A percentile compares a stretch with the other conserved stretches of the same genome.
Evolutionary conservation across 2,329 filamentous ascomycete genomes (phyloP).

Genomic region (Leptographium procerum): DNA sequence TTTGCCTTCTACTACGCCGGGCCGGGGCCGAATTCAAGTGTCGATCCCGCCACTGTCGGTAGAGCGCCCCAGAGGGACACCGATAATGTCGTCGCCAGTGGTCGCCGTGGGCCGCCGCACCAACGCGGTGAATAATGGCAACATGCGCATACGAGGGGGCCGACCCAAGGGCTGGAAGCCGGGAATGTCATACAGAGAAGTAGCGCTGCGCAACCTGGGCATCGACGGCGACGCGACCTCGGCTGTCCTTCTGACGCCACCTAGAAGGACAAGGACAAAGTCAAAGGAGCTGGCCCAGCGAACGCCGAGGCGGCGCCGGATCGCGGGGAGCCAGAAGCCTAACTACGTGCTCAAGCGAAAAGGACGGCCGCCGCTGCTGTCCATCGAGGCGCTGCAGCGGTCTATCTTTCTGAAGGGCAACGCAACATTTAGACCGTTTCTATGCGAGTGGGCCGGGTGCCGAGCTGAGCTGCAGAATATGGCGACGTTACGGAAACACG

Average conservation of each 20-base stretch:
- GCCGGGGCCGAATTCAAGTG: not conserved
- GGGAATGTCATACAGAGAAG: conserved; percentile 20
- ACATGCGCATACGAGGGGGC: conserved; percentile 24
- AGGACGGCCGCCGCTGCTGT: conserved; percentile 29
- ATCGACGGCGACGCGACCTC: conserved; percentile 4
- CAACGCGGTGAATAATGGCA: not conserved
- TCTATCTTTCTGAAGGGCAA: conserved; percentile 29
- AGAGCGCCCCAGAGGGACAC: not conserved
- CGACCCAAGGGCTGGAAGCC: conserved; percentile 37
- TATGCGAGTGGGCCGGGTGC: conserved; percentile 50
- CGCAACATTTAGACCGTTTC: conserved; percentile 37
- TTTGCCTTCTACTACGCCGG: not conserved
- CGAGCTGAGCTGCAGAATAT: conserved; percentile 51
- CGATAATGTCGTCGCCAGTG: not conserved
- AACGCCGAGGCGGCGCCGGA: not conserved
- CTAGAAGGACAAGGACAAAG: not conserved
- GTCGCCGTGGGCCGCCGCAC: conserved; percentile 4
- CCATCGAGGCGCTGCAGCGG: conserved; percentile 17
- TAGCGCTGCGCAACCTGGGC: conserved; percentile 11
- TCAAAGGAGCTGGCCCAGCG: not conserved
- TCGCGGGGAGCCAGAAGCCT: not conserved
- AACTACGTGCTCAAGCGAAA: conserved; percentile 20
- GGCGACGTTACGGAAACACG: conserved; percentile 44
- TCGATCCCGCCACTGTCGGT: not conserved
- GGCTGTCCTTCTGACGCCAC: conserved; percentile 4